Evolutionary conservation across 805 yeast genomes (phyloP).

Genomic region (Wickerhamomyces bovis): DNA sequence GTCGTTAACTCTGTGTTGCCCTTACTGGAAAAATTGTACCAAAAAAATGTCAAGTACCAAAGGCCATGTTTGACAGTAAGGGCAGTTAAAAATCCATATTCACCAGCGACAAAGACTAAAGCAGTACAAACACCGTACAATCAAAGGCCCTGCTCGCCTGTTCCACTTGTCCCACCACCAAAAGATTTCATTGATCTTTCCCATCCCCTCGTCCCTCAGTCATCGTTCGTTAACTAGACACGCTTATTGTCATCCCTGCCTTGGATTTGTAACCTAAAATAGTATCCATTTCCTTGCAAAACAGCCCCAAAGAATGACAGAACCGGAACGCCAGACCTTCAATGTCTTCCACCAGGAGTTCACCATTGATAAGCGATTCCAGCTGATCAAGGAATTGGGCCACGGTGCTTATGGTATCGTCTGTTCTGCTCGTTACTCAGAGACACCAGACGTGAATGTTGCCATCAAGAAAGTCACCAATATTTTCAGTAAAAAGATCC

Average conservation of each 20-base stretch:
- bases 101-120: too few relatives aligned
- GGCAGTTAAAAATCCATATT: too few relatives aligned
- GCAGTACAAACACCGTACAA: too few relatives aligned
- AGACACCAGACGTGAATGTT: conserved; percentile 69
- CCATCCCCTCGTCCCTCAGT: too few relatives aligned
- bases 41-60: background rate
- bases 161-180: too few relatives aligned
- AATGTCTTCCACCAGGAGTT: conserved; percentile 87
- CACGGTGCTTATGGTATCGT: conserved; percentile 98
- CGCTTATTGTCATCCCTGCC: background rate
- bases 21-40: background rate
- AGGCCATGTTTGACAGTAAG: background rate
- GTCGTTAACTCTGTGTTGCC: background rate
- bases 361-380: conserved; percentile 82
- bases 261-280: background rate
- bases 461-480: conserved; percentile 96
- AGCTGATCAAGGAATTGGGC: conserved; percentile 87
- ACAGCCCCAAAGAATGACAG: conserved; percentile 9
- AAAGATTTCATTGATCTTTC: too few relatives aligned
- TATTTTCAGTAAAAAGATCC: conserved; percentile 82
- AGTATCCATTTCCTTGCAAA: background rate
- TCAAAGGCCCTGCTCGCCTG: too few relatives aligned
- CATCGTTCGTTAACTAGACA: background rate
- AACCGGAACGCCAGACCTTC: conserved; percentile 40
- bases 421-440: conserved; percentile 83